A percentile compares a stretch with the other conserved stretches of the same genome.
Evolutionary conservation across 2,329 filamentous ascomycete species (phyloP).

Genomic region (Ophiosphaerella herpotricha): DNA sequence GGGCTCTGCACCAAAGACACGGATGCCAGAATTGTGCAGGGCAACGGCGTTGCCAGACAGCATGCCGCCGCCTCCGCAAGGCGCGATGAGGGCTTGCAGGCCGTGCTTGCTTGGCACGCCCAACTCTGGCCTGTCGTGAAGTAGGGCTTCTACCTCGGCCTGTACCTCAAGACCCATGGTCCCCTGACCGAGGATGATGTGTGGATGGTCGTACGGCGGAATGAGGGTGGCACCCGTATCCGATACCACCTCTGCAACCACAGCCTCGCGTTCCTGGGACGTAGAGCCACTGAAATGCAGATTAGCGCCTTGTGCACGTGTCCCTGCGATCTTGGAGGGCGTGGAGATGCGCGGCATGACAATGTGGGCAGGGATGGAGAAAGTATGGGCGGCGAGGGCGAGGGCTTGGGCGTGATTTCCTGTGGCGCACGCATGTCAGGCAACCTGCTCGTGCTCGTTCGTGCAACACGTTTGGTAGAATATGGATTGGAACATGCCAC

Average conservation of each 20-base stretch:
- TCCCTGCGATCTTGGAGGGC: slow-evolving; percentile 85
- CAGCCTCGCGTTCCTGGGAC: slow-evolving; percentile 77
- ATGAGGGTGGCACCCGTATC: slow-evolving; percentile 78
- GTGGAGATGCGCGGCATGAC: slow-evolving; percentile 90
- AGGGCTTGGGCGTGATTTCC: slow-evolving; percentile 96
- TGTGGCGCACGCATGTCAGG: slow-evolving; percentile 39
- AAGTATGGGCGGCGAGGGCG: slow-evolving; percentile 76
- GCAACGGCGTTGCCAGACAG: slow-evolving; percentile 81
- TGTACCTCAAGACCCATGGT: slow-evolving; percentile 84
- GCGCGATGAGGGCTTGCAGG: slow-evolving; percentile 68
- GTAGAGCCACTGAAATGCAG: slow-evolving; percentile 85
- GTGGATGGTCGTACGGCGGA: slow-evolving; percentile 88
- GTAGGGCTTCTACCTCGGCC: slow-evolving; percentile 66
- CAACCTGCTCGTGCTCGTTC: too few species aligned
- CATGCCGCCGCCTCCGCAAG: slow-evolving; percentile 87
- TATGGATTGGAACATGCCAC: slow-evolving; percentile 59
- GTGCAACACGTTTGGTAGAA: slow-evolving; percentile 1
- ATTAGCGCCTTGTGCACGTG: slow-evolving; percentile 73
- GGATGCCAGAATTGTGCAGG: slow-evolving; percentile 70
- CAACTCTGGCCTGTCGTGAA: slow-evolving; percentile 36
- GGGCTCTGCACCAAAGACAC: slow-evolving; percentile 88
- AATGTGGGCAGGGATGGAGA: slow-evolving; percentile 78
- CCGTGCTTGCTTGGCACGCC: slow-evolving; percentile 22
- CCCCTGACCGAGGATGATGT: slow-evolving; percentile 93
- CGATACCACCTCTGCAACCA: slow-evolving; percentile 69